A percentile compares a stretch with the other conserved stretches of the same genome.
phyloP scores from a whole-genome alignment of 2,329 filamentous ascomycete species.

The Zalaria obscura region DNA sequence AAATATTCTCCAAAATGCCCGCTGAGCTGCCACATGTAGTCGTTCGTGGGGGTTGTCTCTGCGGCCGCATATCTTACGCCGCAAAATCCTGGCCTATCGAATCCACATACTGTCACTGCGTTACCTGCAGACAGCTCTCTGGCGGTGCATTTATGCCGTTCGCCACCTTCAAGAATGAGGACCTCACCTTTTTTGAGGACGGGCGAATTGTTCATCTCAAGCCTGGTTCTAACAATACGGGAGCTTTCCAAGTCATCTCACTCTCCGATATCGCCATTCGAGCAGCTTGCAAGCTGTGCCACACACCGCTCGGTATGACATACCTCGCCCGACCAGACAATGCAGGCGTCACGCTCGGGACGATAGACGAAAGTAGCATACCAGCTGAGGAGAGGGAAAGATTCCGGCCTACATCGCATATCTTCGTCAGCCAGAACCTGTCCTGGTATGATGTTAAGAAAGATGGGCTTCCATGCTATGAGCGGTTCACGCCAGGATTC shows the following conservation, averaged over 20 bases:
- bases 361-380: constrained; percentile 3
- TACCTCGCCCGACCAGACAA: neutral
- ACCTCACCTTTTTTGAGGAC: neutral
- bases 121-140: constrained; percentile 3
- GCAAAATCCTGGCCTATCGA: too few relatives aligned
- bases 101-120: too few relatives aligned
- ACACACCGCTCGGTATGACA: constrained; percentile 1
- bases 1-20: too few relatives aligned
- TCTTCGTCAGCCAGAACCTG: constrained; percentile 2
- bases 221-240: neutral
- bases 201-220: neutral
- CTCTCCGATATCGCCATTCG: constrained; percentile 2
- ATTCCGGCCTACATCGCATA: constrained; percentile 1
- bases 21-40: too few relatives aligned
- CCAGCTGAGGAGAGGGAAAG: neutral
- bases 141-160: constrained; percentile 5
- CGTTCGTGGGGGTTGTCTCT: too few relatives aligned
- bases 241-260: neutral
- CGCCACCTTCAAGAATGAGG: neutral
- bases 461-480: neutral
- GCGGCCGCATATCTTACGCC: too few relatives aligned
- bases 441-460: constrained; percentile 4
- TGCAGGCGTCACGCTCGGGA: neutral
- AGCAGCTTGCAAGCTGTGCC: constrained; percentile 5
- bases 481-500: neutral